Evolutionary conservation across 2,329 filamentous ascomycete species (phyloP).

Genomic region (Cladobotryum mycophilum): DNA sequence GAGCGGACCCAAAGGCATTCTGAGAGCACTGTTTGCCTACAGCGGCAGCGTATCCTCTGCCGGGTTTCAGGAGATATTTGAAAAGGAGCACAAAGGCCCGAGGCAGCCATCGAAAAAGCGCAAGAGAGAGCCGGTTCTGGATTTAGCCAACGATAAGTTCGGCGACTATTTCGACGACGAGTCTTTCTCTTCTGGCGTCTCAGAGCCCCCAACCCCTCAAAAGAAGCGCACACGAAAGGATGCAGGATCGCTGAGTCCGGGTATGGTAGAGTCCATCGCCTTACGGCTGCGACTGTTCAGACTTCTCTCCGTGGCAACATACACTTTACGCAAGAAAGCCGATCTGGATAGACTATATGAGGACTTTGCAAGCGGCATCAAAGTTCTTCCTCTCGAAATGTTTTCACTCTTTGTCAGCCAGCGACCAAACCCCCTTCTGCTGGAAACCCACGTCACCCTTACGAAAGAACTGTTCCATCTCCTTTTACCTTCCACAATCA

Average conservation of each 20-base stretch:
- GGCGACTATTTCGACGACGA: constrained; percentile 57
- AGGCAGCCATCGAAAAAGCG: constrained; percentile 40
- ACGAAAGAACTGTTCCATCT: constrained; percentile 40
- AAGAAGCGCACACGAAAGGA: constrained; percentile 25
- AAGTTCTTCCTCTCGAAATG: constrained; percentile 49
- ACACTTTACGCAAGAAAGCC: constrained; percentile 38
- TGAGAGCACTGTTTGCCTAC: constrained; percentile 63
- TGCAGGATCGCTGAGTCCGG: constrained; percentile 18
- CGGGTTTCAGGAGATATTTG: constrained; percentile 61
- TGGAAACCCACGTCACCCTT: constrained; percentile 37
- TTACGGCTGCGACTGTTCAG: constrained; percentile 59
- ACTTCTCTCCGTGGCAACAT: constrained; percentile 42
- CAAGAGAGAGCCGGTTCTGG: constrained; percentile 41
- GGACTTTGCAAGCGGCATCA: constrained; percentile 49
- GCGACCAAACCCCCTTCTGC: constrained; percentile 28
- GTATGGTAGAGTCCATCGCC: constrained; percentile 47
- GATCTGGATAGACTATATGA: constrained; percentile 52
- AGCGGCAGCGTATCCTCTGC: constrained; percentile 47
- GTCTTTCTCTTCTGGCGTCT: constrained; percentile 40
- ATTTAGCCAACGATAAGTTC: constrained; percentile 54
- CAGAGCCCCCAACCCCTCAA: constrained; percentile 40
- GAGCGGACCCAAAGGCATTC: constrained; percentile 45
- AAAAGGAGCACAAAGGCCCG: constrained; percentile 48
- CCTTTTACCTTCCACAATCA: constrained; percentile 35
- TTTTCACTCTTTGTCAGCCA: constrained; percentile 49